These are phyloP conservation scores for Podaxis sp. DNA, from an alignment of 768 basidiomycete genomes.

Conservation along the genomic window DNA sequence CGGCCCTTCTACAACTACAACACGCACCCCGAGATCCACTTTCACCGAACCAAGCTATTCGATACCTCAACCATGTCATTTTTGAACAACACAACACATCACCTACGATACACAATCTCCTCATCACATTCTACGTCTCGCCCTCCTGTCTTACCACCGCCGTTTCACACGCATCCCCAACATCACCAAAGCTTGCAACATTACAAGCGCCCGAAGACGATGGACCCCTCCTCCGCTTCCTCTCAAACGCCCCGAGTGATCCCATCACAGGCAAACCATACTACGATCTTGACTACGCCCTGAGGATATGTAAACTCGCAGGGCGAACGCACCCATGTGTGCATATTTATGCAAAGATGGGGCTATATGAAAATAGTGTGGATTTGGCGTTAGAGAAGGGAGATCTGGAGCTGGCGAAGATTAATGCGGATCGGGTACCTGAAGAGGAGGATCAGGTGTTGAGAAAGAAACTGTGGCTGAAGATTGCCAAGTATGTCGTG, in stretches of 20 bases:
- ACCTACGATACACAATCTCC: constrained; percentile 89
- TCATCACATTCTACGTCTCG: constrained; percentile 82
- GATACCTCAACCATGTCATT: constrained; percentile 84
- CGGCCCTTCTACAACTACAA: constrained; percentile 82
- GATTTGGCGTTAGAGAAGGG: constrained; percentile 93
- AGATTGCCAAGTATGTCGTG: constrained; percentile 98
- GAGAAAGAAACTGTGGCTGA: constrained; percentile 95
- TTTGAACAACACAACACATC: constrained; percentile 81
- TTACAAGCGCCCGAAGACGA: constrained; percentile 53
- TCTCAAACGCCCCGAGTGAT: constrained; percentile 78
- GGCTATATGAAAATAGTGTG: constrained; percentile 93
- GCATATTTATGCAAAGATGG: constrained; percentile 97
- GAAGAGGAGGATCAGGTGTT: constrained; percentile 87
- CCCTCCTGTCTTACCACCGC: constrained; percentile 55
- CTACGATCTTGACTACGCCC: constrained; percentile 95
- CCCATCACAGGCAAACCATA: constrained; percentile 85
- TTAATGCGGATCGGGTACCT: constrained; percentile 79
- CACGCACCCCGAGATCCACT: constrained; percentile 70
- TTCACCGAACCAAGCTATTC: constrained; percentile 81
- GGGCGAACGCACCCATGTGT: constrained; percentile 87
- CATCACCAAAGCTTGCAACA: constrained; percentile 50
- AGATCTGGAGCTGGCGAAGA: constrained; percentile 92
- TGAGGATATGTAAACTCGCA: constrained; percentile 85
- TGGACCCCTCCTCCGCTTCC: constrained; percentile 77
- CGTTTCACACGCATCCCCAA: constrained; percentile 68